A percentile compares a stretch with the other conserved stretches of the same genome.
phyloP scores from a whole-genome alignment of 768 basidiomycete genomes.

The Suillus fuscotomentosus region DNA sequence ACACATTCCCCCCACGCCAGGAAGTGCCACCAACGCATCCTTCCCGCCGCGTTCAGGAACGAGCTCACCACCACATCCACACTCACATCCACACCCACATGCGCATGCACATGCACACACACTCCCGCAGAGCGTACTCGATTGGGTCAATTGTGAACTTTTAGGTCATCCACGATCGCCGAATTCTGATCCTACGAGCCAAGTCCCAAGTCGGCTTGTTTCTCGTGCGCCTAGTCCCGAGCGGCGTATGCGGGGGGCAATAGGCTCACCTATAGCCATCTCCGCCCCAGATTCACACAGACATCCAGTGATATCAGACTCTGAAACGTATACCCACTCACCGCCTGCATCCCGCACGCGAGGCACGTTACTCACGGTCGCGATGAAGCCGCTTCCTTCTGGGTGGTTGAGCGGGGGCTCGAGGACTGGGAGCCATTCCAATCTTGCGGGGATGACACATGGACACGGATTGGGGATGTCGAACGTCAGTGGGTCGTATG shows the following conservation, averaged over 20 bases:
- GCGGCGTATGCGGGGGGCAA: constrained; percentile 18
- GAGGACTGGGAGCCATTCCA: not conserved
- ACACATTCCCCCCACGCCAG: not conserved
- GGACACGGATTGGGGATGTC: not conserved
- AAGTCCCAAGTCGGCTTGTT: constrained; percentile 21
- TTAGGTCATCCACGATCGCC: constrained; percentile 54
- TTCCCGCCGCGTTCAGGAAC: constrained; percentile 34
- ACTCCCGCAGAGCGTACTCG: constrained; percentile 32
- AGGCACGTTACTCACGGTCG: constrained; percentile 51
- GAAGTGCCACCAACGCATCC: not conserved
- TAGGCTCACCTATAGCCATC: constrained; percentile 4
- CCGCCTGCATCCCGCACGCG: constrained; percentile 49
- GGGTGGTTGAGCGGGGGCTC: constrained; percentile 31
- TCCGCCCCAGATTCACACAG: not conserved
- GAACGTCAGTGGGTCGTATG: not conserved
- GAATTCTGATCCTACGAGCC: constrained; percentile 27
- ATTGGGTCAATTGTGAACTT: constrained; percentile 87
- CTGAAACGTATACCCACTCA: constrained; percentile 53
- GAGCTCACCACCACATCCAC: constrained; percentile 32
- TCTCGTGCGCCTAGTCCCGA: constrained; percentile 61
- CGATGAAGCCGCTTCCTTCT: constrained; percentile 61
- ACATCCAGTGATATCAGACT: constrained; percentile 12
- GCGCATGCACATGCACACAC: not conserved
- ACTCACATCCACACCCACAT: not conserved
- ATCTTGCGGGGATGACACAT: not conserved